Conservation (phyloP, 2,329 filamentous ascomycete species). For the Cadophora luteo-olivacea region DNA sequence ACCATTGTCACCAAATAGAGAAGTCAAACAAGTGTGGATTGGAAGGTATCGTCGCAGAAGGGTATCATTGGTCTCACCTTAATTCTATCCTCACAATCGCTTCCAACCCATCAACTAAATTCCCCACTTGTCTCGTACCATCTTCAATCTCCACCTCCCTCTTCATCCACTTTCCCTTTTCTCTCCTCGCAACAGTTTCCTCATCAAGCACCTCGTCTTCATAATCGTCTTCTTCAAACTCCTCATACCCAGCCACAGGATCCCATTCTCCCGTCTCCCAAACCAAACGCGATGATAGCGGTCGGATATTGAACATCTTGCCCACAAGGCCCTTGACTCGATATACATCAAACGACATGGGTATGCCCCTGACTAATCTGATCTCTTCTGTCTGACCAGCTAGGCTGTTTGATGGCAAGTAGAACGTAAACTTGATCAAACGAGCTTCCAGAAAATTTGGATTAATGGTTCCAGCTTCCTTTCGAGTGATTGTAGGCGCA, state of each 20-base stretch:
- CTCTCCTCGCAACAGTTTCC: slow-evolving; percentile 25
- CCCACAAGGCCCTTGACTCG: slow-evolving; percentile 80
- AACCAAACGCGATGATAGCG: slow-evolving; percentile 70
- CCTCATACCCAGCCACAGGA: slow-evolving; percentile 70
- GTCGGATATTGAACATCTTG: slow-evolving; percentile 69
- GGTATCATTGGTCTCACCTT: slow-evolving; percentile 32
- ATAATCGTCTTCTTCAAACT: slow-evolving; percentile 60
- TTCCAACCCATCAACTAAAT: slow-evolving; percentile 78
- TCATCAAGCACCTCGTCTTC: slow-evolving; percentile 53
- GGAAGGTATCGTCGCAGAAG: not conserved
- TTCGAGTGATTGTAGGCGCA: slow-evolving; percentile 67
- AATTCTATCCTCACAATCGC: slow-evolving; percentile 74
- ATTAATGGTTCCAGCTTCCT: slow-evolving; percentile 59
- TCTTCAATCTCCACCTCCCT: slow-evolving; percentile 82
- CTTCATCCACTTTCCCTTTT: slow-evolving; percentile 69
- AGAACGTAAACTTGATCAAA: slow-evolving; percentile 70
- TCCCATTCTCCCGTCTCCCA: slow-evolving; percentile 96
- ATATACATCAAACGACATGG: slow-evolving; percentile 81
- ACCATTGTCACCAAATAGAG: not conserved
- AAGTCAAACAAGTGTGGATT: not conserved
- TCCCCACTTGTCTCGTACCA: slow-evolving; percentile 81
- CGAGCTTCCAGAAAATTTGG: slow-evolving; percentile 84
- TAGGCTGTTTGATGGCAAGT: slow-evolving; percentile 33
- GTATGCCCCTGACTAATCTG: slow-evolving; percentile 56
- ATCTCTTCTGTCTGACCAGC: slow-evolving; percentile 32